Evolutionary conservation across 768 basidiomycete species (phyloP), one percentile per base, ranked within the genome.

Genomic region (Pleurotus salmoneostramineus): DNA sequence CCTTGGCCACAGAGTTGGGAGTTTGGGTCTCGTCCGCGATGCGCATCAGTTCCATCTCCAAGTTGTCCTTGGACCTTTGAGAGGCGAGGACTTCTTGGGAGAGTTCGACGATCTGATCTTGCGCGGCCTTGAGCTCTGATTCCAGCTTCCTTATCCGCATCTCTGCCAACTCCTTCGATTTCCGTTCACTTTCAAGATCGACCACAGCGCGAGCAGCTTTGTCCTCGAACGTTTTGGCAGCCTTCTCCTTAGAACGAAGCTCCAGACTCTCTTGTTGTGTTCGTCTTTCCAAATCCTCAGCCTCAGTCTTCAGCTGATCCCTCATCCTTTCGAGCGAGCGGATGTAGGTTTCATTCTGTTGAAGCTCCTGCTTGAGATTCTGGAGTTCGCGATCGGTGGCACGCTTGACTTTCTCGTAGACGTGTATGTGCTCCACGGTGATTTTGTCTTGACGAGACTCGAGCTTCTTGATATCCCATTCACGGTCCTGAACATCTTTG

Each of bases 341-440:
- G 61, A 95, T 90, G 63, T 93, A 87, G 1, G 79, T 77, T 4
- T 77, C 80, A 44, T 91, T 87, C 59, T 86, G 85, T 69, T 87
- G 80, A 34, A 96, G 71, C 68, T 96, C 93, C 15, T 78, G 71
- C 57, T 91, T 87, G 0, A 94, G 89, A 2, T 92, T 91, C 15
- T 78, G 83, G 12, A 98, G 83, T 66, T 97, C 93, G 40, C 89
- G 84, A 68, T 98, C 96, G 1, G 96, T 95, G 57, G 96, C 87
- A 36, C 87, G 87, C 71, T 98, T 98, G 12, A 96, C 96, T 68
- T 95, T 92, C 69, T 98, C 95, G 8, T 96, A 80, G 32, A 98
- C 96, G 68, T 98, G 88, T 27, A 97, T 93, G 66, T 98, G 96
- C 71, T 98, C 95, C 45, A 98, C 95, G 59, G 97, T 95, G n/a